These are phyloP conservation scores for Thoreauomyces humboldtii DNA, from an alignment of 192 early-diverging fungal genomes.

Conservation along the genomic window DNA sequence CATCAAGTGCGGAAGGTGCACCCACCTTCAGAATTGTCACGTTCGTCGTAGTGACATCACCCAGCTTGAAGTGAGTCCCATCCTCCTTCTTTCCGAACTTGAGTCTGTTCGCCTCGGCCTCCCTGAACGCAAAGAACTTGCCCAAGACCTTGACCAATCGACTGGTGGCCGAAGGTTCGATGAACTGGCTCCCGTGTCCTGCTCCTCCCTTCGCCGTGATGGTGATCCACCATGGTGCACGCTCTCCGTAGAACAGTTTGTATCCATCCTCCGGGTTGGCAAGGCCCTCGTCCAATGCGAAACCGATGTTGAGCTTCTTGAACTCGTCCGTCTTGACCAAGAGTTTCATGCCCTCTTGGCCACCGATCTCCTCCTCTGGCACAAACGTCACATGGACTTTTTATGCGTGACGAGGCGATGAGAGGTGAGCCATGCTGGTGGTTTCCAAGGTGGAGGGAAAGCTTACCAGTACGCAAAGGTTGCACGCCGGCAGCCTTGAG, in stretches of 20 bases:
- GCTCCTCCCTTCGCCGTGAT: slow-evolving; percentile 67
- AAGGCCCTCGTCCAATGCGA: slow-evolving; percentile 77
- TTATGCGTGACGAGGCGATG: too few relatives aligned
- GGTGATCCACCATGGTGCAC: slow-evolving; percentile 81
- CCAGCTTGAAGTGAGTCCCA: slow-evolving; percentile 55
- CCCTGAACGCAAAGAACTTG: slow-evolving; percentile 68
- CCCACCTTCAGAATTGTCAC: slow-evolving; percentile 66
- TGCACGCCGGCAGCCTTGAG: slow-evolving; percentile 43
- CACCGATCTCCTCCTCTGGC: slow-evolving; percentile 84
- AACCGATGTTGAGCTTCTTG: slow-evolving; percentile 69
- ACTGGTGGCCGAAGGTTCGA: slow-evolving; percentile 65
- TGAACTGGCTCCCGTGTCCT: slow-evolving; percentile 84
- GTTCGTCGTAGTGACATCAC: slow-evolving; percentile 81
- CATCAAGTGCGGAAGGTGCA: too few relatives aligned
- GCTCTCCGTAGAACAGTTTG: slow-evolving; percentile 84
- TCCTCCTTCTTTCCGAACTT: slow-evolving; percentile 49
- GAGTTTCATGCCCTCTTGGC: slow-evolving; percentile 71
- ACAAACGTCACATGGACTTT: slow-evolving; percentile 74
- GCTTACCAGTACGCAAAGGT: slow-evolving; percentile 53
- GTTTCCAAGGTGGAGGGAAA: too few relatives aligned
- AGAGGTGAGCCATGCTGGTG: too few relatives aligned
- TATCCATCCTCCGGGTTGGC: slow-evolving; percentile 62
- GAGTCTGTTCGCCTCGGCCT: slow-evolving; percentile 57
- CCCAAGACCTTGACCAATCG: slow-evolving; percentile 66
- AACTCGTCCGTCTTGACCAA: slow-evolving; percentile 71